These are phyloP conservation scores for Tylopilus sp. DNA, from an alignment of 768 basidiomycete species.

Conservation along the genomic window DNA sequence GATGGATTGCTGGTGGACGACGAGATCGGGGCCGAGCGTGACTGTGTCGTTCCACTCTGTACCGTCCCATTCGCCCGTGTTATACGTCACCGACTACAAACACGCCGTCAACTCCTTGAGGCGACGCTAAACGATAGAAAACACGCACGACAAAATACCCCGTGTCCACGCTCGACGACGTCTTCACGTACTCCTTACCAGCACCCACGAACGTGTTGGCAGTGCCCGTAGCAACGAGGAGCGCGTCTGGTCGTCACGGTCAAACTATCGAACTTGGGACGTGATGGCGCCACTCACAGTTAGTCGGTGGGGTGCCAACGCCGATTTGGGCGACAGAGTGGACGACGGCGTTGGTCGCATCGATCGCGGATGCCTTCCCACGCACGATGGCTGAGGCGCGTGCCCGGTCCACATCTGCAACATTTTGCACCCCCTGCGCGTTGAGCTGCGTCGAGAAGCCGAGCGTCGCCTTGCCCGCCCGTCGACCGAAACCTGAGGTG, in stretches of 20 bases:
- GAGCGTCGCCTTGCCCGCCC: conserved; percentile 1
- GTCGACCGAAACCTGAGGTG: neutral
- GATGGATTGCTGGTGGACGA: conserved; percentile 31
- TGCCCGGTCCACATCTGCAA: conserved; percentile 14
- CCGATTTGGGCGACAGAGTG: conserved; percentile 27
- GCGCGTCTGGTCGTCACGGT: too few relatives aligned
- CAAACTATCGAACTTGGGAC: neutral
- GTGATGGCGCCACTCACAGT: conserved; percentile 16
- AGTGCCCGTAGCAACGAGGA: conserved; percentile 17
- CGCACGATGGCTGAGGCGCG: conserved; percentile 7
- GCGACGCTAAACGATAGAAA: neutral
- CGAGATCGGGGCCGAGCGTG: conserved; percentile 3
- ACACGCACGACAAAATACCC: conserved; percentile 18
- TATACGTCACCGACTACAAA: neutral
- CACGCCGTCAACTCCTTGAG: neutral
- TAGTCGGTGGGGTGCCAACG: conserved; percentile 23
- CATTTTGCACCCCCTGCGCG: neutral
- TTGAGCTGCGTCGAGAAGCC: conserved; percentile 12
- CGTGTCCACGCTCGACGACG: conserved; percentile 11
- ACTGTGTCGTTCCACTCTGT: conserved; percentile 18
- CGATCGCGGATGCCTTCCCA: neutral
- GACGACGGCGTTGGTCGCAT: conserved; percentile 19
- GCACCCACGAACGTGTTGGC: conserved; percentile 27
- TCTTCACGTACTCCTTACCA: conserved; percentile 8
- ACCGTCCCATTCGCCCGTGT: neutral